Base-by-base conservation (phyloP, 345 rosid genomes). In the Moringa oleifera region DNA sequence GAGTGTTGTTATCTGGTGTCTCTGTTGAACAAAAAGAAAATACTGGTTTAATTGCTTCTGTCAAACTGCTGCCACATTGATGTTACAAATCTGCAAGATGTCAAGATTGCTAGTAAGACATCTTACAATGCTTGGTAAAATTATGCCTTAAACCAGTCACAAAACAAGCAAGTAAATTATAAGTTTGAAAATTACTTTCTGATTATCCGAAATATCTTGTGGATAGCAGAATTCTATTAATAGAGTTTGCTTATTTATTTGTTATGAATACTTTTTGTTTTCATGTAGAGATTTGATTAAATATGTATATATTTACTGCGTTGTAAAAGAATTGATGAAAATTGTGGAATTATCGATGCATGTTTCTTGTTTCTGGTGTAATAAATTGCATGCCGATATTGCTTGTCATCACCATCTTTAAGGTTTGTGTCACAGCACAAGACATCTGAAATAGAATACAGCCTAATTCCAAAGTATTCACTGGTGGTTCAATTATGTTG, bases 101-200 rank as follows among this genome's bases (percentile, higher is more conserved):
- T 51, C 24, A 11, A 62, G 46, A 25, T 31, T 62, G 56, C 50
- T 33, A 18, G 23, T 33, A 52, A 22, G 20, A 33, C 8, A 18
- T 56, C 49, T 52, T 17, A 23, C 22, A 28, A 53, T 24, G 20
- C 17, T 28, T 19, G 18, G 18, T 47, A 47, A 11, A 47, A 15
- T 47, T 47, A 2, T 6, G 18, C 4, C 51, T 47, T 18, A 47
- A 47, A 47, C 23, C 49, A 31, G 47, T 62, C 28, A 28, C 17
- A 62, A 51, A 24, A 2, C 23, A 23, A 18, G 23, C 52, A n/a
- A n/a, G n/a, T n/a, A n/a, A 25, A 18, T 9, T n/a, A 47, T 1
- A 51, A 61, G 46, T 51, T 51, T 23, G 22, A 59, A 1, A 12
- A 45, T 59, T 59, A 17, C 36, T 22, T 36, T 63, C 33, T 25